These are phyloP conservation scores for Picea abies DNA, from an alignment of 83 land plant genomes.

Conservation along the genomic window DNA sequence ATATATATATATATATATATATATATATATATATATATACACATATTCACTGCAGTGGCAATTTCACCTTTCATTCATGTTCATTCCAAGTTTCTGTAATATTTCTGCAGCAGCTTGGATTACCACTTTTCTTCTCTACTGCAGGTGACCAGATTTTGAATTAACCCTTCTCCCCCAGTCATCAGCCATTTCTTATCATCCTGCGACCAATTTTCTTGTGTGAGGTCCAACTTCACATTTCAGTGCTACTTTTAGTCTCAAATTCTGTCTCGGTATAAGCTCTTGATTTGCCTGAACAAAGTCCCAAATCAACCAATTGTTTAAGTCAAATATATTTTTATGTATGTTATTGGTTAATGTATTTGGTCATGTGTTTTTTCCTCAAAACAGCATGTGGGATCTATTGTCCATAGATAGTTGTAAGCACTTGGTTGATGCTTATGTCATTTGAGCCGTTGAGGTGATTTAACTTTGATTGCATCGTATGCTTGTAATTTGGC, in stretches of 20 bases:
- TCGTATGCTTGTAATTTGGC: not conserved
- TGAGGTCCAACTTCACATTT: too few species aligned
- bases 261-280: not conserved
- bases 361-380: not conserved
- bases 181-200: too few species aligned
- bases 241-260: not conserved
- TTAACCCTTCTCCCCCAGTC: slow-evolving; percentile 1
- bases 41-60: too few species aligned
- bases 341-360: not conserved
- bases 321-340: not conserved
- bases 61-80: too few species aligned
- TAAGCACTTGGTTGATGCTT: not conserved
- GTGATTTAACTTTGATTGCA: not conserved
- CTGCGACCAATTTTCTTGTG: too few species aligned
- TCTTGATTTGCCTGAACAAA: not conserved
- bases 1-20: too few species aligned
- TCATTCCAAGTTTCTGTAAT: too few species aligned
- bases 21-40: too few species aligned
- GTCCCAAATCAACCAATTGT: not conserved
- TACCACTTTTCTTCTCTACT: too few species aligned
- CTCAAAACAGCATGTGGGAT: not conserved
- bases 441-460: not conserved
- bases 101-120: not conserved
- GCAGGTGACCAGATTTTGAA: not conserved
- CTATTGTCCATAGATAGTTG: not conserved